These are phyloP conservation scores for Aquilaria agallochum DNA, from an alignment of 441 rosid genomes.

Conservation along the genomic window DNA sequence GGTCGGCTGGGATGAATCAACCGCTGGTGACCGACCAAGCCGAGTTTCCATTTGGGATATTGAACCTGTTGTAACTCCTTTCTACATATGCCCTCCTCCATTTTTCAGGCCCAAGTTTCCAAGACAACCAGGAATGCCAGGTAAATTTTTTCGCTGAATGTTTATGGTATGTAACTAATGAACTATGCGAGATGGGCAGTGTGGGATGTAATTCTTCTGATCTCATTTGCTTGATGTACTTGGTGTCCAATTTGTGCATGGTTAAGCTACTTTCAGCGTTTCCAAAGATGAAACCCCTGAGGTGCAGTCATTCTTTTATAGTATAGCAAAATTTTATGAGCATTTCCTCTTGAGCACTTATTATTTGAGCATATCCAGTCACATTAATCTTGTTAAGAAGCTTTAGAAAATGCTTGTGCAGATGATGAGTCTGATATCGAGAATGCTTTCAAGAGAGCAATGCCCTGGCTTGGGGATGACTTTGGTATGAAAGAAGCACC, in stretches of 20 bases:
- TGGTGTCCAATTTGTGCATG: conserved; percentile 4
- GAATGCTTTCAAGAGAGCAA: conserved; percentile 47
- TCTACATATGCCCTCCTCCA: conserved; percentile 90
- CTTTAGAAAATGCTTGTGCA: conserved; percentile 21
- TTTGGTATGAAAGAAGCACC: conserved; percentile 46
- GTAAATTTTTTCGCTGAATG: conserved; percentile 25
- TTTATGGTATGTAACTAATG: too few species aligned
- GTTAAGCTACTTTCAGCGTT: conserved; percentile 1
- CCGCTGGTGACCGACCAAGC: conserved; percentile 75
- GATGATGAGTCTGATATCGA: conserved; percentile 62
- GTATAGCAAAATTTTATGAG: background rate
- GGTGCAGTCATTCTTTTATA: background rate
- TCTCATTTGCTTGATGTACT: background rate
- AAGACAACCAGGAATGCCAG: conserved; percentile 83
- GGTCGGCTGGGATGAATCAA: conserved; percentile 99
- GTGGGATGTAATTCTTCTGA: background rate
- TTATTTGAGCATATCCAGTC: too few species aligned
- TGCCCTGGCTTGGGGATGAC: conserved; percentile 74
- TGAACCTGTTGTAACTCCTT: conserved; percentile 92
- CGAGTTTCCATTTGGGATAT: conserved; percentile 97
- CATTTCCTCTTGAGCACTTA: background rate
- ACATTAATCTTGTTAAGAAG: background rate
- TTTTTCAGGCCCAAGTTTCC: conserved; percentile 78
- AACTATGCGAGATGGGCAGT: too few species aligned
- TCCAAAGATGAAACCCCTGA: background rate